Base-by-base conservation (phyloP, 352 stramenopile species). In the Globisporangium megalacanthum region DNA sequence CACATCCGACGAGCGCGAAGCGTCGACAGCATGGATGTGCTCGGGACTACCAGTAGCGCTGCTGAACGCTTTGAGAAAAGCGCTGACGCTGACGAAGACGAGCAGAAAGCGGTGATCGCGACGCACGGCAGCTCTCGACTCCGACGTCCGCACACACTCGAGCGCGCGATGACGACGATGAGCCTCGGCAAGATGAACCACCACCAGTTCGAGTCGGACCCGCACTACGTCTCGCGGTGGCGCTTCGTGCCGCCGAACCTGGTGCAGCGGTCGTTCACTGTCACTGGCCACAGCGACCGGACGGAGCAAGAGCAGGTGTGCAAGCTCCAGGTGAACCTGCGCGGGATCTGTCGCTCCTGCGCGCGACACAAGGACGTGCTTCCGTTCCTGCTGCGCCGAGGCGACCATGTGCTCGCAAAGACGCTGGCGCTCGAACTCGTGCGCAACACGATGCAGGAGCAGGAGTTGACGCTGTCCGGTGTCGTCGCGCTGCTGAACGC, bases 301-400 rank as follows among this genome's bases (percentile, higher is more conserved):
- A 54, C 64, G 14, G 64, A 81, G 45, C 64, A 72, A 45, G 65
- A 86, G 13, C 72, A 89, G 47, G 66, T 88, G 46, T 74, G 78
- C n/a, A 86, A 82, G 25, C 66, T 90, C 31, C 73, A 88, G 53
- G 54, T 89, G n/a, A 87, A 92, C 60, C 55, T 90, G 5, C 54
- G 60, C 0, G 72, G 82, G n/a, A 59, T 92, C 20, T 73, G 52
- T 48, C 81, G 72, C 10, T 86, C 79, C 11, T 80, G 75, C 36
- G 76, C 77, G 3, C 76, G 74, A 2, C 74, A 90, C 55, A 61
- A 54, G 15, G 78, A 87, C 41, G 79, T 92, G n/a, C 22, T 92
- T 4, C 65, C 77, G 11, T 92, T 92, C 52, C 59, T 92, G 8
- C 49, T 90, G 31, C 73, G 83, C 33, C 65, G 83, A 61, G 71